Conservation (phyloP, 139 green algal species). For the Volvox africanus region DNA sequence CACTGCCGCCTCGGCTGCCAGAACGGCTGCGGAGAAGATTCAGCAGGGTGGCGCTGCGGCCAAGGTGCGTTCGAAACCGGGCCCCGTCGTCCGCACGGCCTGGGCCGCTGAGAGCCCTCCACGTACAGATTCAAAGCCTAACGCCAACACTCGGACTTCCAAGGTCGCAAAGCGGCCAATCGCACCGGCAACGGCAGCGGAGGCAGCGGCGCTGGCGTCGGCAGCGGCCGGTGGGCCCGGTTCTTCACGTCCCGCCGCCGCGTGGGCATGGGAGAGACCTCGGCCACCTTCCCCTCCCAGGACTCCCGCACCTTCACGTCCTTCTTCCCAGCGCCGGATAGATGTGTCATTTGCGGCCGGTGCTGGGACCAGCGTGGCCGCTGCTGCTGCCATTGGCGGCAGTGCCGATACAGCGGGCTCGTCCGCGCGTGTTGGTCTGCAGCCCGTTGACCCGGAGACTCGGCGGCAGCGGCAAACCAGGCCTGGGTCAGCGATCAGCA, state of each 20-base stretch:
- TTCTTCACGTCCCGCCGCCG: neutral
- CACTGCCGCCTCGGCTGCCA: neutral
- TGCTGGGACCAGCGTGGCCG: neutral
- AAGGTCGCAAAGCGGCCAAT: neutral
- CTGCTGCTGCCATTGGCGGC: neutral
- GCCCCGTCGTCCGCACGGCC: too few relatives aligned
- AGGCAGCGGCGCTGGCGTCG: neutral
- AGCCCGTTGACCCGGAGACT: constrained; percentile 12
- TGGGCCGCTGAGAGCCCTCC: neutral
- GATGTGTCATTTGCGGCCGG: neutral
- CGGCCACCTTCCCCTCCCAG: neutral
- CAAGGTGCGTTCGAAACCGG: neutral
- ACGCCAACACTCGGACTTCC: neutral
- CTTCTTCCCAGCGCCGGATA: neutral
- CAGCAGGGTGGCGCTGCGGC: neutral
- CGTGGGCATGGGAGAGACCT: neutral
- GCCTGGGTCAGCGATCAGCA: neutral
- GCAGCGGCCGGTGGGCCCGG: neutral
- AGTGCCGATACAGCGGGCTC: neutral
- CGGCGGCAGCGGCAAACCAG: neutral
- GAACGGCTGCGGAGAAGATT: neutral
- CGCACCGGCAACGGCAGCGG: neutral
- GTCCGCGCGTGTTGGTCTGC: neutral
- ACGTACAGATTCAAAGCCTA: neutral
- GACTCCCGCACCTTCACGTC: neutral